phyloP scores from a whole-genome alignment of 2,329 filamentous ascomycete genomes.

The Fusarium nanum region DNA sequence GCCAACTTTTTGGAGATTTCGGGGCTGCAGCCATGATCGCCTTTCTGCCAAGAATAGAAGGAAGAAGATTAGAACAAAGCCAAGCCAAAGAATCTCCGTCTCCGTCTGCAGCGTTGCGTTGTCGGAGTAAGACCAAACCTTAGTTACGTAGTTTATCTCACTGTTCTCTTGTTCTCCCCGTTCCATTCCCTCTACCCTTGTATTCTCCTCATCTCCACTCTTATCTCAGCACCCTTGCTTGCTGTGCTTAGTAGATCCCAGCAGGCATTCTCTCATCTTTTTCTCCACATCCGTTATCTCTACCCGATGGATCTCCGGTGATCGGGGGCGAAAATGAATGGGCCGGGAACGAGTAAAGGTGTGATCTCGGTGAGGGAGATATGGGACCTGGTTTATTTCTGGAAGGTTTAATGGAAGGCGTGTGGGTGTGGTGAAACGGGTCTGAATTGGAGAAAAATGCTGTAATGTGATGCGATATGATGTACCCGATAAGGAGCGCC shows the following conservation, averaged over 20 bases:
- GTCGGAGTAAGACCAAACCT: slow-evolving; percentile 13
- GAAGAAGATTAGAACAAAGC: not conserved
- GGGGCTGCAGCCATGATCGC: not conserved
- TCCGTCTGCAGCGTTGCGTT: slow-evolving; percentile 5
- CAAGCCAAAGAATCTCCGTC: not conserved
- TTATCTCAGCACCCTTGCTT: slow-evolving; percentile 22
- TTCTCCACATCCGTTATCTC: slow-evolving; percentile 27
- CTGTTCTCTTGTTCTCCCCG: not conserved
- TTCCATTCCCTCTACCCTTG: not conserved
- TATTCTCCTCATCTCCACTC: slow-evolving; percentile 28
- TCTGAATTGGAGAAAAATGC: not conserved
- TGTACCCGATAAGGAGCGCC: not conserved
- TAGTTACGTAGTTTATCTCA: slow-evolving; percentile 7
- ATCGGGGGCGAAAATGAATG: slow-evolving; percentile 11
- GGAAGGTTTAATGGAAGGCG: slow-evolving; percentile 30
- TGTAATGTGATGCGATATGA: not conserved
- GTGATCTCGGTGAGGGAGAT: slow-evolving; percentile 25
- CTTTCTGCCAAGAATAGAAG: slow-evolving; percentile 15
- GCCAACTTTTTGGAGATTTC: not conserved
- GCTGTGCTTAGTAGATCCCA: not conserved
- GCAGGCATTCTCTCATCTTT: not conserved
- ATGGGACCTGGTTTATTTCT: slow-evolving; percentile 17
- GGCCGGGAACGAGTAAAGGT: slow-evolving; percentile 7
- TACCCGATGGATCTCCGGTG: slow-evolving; percentile 27
- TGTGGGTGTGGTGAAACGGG: not conserved